Evolutionary conservation across 108 stramenopile species (phyloP), one percentile per base, ranked within the genome.

Genomic region (Tribonema minus): DNA sequence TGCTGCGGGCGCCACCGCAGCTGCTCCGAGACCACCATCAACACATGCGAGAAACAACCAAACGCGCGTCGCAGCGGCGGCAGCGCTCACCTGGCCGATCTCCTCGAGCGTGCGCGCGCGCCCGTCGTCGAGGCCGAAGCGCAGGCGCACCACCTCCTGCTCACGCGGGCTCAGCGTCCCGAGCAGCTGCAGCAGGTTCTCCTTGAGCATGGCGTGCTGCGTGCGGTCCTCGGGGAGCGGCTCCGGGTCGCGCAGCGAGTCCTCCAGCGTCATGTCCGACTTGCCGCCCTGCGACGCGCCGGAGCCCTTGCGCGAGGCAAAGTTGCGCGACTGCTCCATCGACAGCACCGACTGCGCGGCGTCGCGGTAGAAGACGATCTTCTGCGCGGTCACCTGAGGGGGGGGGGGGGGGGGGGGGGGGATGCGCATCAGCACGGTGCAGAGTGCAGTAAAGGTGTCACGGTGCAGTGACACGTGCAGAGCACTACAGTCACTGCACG

Each of bases 101-200:
- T 98, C 94, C 78, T 94, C 94, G 67, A 96, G 75, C 12, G 95
- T 96, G 80, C 91, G 92, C 15, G 92, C 73, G 28, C 85, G 87
- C 5, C 93, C 94, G 66, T 96, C 95, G 65, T 94, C 93, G 26
- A 98, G 86, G 37, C 97, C 97, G 81, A 91, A 98, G 34, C 97
- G 83, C 94, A 96, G 91, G 20, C 92, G 87, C 66, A 98, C 91
- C 2, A 98, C 94, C 23, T 91, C 62, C 64, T 74, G 66, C 60
- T 82, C 81, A 33, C 81, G 66, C 2, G 41, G 31, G 59, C 54
- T 68, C 25, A 82, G 59, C 37, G 81, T 65, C 32, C 38, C 37
- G 26, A 82, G 72, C 31, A 82, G 81, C 67, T 62, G 72, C 20
- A 26, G 46, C 37, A 82, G 29, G 29, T 64, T 32, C 28, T 65